phyloP scores from a whole-genome alignment of 345 rosid species.

The Viola odorata region DNA sequence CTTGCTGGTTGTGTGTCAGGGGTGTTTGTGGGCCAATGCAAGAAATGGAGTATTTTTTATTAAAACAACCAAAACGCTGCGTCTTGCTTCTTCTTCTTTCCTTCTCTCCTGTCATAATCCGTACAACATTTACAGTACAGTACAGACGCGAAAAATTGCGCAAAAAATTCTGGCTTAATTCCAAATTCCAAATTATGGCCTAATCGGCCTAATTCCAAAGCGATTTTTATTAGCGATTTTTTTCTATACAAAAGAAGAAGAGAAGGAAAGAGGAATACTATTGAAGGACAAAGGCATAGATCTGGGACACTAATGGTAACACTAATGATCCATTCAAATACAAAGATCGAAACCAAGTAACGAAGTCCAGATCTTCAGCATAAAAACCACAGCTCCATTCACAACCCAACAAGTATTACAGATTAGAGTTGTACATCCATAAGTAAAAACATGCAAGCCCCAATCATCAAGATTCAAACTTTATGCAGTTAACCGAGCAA shows the following conservation, averaged over 20 bases:
- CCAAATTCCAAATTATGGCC: too few species aligned
- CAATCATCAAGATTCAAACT: constrained; percentile 12
- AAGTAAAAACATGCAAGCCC: neutral
- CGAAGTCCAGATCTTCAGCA: constrained; percentile 32
- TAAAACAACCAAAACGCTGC: too few species aligned
- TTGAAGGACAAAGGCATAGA: constrained; percentile 22
- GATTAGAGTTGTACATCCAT: neutral
- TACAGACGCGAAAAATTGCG: too few species aligned
- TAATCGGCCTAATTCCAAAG: too few species aligned
- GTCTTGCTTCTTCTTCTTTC: too few species aligned
- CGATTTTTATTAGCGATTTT: neutral
- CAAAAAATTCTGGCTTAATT: too few species aligned
- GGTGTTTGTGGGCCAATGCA: too few species aligned
- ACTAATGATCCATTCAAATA: constrained; percentile 31
- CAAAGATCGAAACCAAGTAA: constrained; percentile 9
- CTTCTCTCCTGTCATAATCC: too few species aligned
- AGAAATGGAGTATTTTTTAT: too few species aligned
- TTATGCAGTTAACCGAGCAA: constrained; percentile 3
- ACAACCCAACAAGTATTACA: constrained; percentile 11
- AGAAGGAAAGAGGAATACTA: constrained; percentile 10
- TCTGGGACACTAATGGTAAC: constrained; percentile 23
- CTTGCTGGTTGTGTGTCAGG: too few species aligned
- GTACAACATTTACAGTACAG: too few species aligned
- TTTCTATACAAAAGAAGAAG: too few species aligned
- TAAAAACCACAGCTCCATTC: constrained; percentile 5